These are phyloP conservation scores for Pleoardoris graminearum DNA, from an alignment of 2,329 filamentous ascomycete species.

Conservation along the genomic window DNA sequence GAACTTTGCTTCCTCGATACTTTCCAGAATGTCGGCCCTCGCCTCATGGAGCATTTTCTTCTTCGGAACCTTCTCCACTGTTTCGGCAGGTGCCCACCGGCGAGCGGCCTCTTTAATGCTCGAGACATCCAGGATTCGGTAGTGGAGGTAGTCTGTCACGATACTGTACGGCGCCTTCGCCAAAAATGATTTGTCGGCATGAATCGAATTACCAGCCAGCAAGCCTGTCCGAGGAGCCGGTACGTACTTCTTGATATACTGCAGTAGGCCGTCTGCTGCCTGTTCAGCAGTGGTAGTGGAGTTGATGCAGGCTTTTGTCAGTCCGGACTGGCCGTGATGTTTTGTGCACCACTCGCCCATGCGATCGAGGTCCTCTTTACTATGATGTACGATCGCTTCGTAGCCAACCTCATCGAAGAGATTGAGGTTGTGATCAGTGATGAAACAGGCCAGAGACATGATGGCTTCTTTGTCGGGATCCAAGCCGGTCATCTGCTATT, in stretches of 20 bases:
- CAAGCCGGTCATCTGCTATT: slow-evolving; percentile 84
- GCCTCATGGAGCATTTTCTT: slow-evolving; percentile 84
- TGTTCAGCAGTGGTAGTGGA: slow-evolving; percentile 72
- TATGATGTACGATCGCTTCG: slow-evolving; percentile 77
- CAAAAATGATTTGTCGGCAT: slow-evolving; percentile 85
- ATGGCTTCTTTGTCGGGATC: slow-evolving; percentile 79
- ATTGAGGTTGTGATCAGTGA: slow-evolving; percentile 80
- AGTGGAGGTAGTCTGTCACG: slow-evolving; percentile 78
- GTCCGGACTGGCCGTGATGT: slow-evolving; percentile 79
- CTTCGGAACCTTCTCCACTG: slow-evolving; percentile 64
- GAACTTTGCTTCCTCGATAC: slow-evolving; percentile 86
- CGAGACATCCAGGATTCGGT: slow-evolving; percentile 91
- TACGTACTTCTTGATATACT: slow-evolving; percentile 74
- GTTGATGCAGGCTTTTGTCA: slow-evolving; percentile 73
- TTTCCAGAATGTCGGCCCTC: slow-evolving; percentile 88
- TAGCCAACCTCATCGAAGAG: slow-evolving; percentile 77
- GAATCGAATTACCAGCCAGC: slow-evolving; percentile 89
- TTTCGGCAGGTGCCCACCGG: slow-evolving; percentile 71
- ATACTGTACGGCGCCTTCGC: slow-evolving; percentile 71
- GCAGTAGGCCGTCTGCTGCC: slow-evolving; percentile 73
- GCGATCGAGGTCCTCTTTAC: slow-evolving; percentile 67
- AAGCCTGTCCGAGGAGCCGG: slow-evolving; percentile 69
- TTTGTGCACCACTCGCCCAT: slow-evolving; percentile 91
- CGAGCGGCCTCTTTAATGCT: slow-evolving; percentile 86
- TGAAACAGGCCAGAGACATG: slow-evolving; percentile 87